phyloP scores from a whole-genome alignment of 2,329 filamentous ascomycete species.

The Thelonectria discophora region DNA sequence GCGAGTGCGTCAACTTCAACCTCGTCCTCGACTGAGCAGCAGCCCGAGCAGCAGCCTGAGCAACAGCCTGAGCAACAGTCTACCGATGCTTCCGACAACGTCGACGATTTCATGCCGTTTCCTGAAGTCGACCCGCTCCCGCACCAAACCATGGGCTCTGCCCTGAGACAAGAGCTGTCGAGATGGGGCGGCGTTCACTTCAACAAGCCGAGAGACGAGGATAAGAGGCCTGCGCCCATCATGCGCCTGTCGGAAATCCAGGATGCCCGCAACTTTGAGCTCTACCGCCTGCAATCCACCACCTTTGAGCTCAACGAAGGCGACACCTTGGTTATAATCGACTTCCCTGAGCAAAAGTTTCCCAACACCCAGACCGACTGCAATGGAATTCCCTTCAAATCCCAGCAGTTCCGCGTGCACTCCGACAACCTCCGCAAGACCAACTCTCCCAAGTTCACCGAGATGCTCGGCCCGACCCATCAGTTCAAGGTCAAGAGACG shows the following conservation, averaged over 20 bases:
- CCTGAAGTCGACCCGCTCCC: no score
- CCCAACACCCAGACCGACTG: conserved; percentile 44
- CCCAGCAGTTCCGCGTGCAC: conserved; percentile 54
- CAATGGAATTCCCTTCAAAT: conserved; percentile 45
- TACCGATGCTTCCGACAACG: neutral
- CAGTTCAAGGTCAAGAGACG: conserved; percentile 53
- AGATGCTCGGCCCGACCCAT: conserved; percentile 53
- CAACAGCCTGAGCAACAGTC: neutral
- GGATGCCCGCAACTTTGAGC: conserved; percentile 37
- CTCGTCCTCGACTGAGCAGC: no score
- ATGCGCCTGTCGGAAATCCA: conserved; percentile 31
- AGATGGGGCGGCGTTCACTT: conserved; percentile 29
- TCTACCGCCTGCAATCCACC: conserved; percentile 41
- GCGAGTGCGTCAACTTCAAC: no score
- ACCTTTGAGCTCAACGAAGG: conserved; percentile 45
- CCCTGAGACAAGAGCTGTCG: conserved; percentile 15
- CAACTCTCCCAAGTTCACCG: conserved; percentile 57
- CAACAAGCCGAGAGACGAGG: conserved; percentile 26
- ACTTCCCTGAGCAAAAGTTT: conserved; percentile 44
- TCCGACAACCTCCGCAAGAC: conserved; percentile 58
- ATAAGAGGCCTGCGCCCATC: conserved; percentile 8
- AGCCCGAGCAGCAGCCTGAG: no score
- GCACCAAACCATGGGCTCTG: neutral
- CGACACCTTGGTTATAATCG: conserved; percentile 57
- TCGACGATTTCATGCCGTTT: neutral